A percentile compares a stretch with the other conserved stretches of the same genome.
Conservation (phyloP, 441 rosid species). For the Gossypium trilobum region DNA sequence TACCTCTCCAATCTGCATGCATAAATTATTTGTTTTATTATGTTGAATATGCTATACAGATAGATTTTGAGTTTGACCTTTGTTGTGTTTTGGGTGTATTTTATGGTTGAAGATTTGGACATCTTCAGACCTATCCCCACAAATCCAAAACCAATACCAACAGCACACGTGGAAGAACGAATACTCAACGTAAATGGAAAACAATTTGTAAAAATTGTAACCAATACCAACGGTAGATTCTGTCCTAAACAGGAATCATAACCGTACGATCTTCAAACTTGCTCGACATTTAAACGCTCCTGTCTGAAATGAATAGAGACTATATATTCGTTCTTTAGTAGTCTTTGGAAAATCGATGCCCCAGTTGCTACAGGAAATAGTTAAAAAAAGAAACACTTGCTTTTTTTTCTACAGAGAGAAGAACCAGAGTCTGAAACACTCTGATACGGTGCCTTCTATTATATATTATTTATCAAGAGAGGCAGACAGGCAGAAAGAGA, state of each 20-base stretch:
- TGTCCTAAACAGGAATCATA: slow-evolving; percentile 13
- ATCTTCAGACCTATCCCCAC: too few relatives aligned
- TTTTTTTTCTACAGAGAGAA: slow-evolving; percentile 3
- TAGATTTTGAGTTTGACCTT: not conserved
- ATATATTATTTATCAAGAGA: not conserved
- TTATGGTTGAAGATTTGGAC: not conserved
- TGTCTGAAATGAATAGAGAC: not conserved
- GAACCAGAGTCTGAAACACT: slow-evolving; percentile 25
- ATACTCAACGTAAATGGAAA: slow-evolving; percentile 12
- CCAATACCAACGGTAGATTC: slow-evolving; percentile 36
- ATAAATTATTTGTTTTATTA: not conserved
- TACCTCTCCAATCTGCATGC: not conserved
- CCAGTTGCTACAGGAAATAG: not conserved
- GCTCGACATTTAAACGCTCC: slow-evolving; percentile 23
- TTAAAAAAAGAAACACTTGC: not conserved
- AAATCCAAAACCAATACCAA: not conserved
- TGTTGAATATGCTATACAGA: not conserved
- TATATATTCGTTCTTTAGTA: not conserved
- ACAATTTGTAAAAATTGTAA: slow-evolving; percentile 26
- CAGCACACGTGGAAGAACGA: slow-evolving; percentile 21
- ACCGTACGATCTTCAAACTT: slow-evolving; percentile 30
- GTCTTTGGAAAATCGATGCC: not conserved
- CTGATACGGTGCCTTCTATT: slow-evolving; percentile 19
- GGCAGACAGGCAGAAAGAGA: slow-evolving; percentile 5
- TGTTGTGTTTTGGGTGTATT: not conserved